These are phyloP conservation scores for Rubroboletus pulcherrimus DNA, from an alignment of 768 basidiomycete genomes.

Conservation along the genomic window DNA sequence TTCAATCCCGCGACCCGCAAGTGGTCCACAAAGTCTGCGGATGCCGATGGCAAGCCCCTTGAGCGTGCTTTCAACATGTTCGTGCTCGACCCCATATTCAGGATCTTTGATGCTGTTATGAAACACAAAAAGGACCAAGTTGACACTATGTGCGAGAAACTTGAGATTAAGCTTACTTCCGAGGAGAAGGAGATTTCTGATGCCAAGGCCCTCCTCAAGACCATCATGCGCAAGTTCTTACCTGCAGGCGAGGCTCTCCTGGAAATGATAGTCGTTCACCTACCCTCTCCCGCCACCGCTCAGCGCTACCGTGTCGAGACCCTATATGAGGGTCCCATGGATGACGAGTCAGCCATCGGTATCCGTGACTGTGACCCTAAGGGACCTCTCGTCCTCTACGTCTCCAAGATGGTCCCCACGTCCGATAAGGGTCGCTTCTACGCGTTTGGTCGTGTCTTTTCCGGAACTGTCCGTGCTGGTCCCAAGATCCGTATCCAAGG, in stretches of 20 bases:
- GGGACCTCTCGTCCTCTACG: conserved; percentile 93
- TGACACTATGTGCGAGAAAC: conserved; percentile 86
- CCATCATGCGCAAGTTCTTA: conserved; percentile 98
- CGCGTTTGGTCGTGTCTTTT: conserved; percentile 99
- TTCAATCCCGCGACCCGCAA: conserved; percentile 97
- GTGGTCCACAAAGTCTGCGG: conserved; percentile 79
- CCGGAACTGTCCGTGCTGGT: conserved; percentile 93
- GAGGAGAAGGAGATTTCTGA: conserved; percentile 88
- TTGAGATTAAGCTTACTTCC: conserved; percentile 82
- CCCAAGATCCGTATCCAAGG: conserved; percentile 99
- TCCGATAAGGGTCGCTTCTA: conserved; percentile 99
- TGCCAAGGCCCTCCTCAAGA: conserved; percentile 94
- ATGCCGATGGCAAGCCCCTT: conserved; percentile 82
- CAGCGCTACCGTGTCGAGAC: conserved; percentile 99
- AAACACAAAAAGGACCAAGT: conserved; percentile 97
- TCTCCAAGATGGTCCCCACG: conserved; percentile 99
- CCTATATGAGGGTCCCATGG: conserved; percentile 99
- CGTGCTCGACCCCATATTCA: conserved; percentile 99
- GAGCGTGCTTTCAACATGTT: conserved; percentile 99
- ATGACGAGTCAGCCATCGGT: conserved; percentile 98
- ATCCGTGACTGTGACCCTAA: conserved; percentile 98
- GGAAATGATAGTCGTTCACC: conserved; percentile 99
- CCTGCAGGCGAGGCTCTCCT: conserved; percentile 97
- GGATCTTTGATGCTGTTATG: conserved; percentile 97
- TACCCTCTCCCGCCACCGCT: conserved; percentile 95